Percentiles rank a stretch among this genome's conserved stretches.
These are phyloP conservation scores for Candida saitoana DNA, from an alignment of 805 yeast species.

Conservation along the genomic window DNA sequence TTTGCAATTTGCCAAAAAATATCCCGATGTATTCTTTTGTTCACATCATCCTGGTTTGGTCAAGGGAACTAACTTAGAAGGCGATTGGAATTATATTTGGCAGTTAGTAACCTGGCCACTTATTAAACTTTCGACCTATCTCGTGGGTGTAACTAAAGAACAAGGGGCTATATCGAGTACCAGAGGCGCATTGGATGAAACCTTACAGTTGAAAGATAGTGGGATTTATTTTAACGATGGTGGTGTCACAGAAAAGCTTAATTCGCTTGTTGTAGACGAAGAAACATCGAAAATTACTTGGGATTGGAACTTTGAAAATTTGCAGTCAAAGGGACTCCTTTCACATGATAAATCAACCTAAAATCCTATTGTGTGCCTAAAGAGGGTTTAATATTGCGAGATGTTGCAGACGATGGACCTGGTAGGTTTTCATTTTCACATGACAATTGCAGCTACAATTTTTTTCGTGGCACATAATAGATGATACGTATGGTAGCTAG, in stretches of 20 bases:
- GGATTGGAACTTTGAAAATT: constrained; percentile 22
- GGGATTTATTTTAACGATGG: constrained; percentile 32
- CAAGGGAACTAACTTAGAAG: constrained; percentile 29
- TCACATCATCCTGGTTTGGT: constrained; percentile 40
- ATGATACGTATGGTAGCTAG: neutral
- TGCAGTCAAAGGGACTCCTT: constrained; percentile 16
- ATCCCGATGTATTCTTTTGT: constrained; percentile 28
- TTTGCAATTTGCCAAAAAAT: constrained; percentile 21
- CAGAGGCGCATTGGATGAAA: constrained; percentile 28
- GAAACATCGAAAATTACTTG: constrained; percentile 23
- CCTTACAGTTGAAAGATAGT: constrained; percentile 18
- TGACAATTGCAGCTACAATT: neutral
- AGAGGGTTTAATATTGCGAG: constrained; percentile 1
- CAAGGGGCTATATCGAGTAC: constrained; percentile 33
- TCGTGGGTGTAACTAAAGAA: constrained; percentile 28
- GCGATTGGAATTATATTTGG: constrained; percentile 23
- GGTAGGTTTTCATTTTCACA: too few species aligned
- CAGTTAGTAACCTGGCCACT: constrained; percentile 16
- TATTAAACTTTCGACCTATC: constrained; percentile 12
- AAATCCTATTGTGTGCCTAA: neutral
- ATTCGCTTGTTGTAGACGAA: constrained; percentile 19
- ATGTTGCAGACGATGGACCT: neutral
- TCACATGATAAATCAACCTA: neutral
- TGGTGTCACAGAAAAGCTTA: constrained; percentile 22
- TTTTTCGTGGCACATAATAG: neutral